Conservation (phyloP, 129 eudicot genomes). For the Escallonia herrerae region DNA sequence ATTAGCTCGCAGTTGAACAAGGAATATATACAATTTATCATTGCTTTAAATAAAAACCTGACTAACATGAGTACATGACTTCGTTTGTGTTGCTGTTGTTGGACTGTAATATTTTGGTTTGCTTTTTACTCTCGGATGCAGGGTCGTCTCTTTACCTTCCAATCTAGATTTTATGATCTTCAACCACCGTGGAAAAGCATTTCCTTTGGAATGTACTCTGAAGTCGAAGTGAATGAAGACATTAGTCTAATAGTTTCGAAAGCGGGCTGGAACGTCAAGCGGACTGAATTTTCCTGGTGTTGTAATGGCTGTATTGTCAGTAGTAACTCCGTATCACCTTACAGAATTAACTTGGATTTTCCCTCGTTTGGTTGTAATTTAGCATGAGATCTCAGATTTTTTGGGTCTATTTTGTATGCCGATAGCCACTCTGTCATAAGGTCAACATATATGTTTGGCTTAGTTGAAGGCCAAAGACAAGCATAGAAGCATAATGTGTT, state of each 20-base stretch:
- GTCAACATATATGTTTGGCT: too few species aligned
- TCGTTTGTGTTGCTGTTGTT: not conserved
- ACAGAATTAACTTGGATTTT: too few species aligned
- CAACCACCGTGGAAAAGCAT: slow-evolving; percentile 90
- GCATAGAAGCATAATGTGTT: too few species aligned
- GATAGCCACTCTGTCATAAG: too few species aligned
- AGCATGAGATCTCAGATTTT: too few species aligned
- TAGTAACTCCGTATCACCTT: too few species aligned
- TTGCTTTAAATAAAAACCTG: not conserved
- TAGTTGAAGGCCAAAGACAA: too few species aligned
- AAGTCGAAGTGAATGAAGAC: slow-evolving; percentile 47
- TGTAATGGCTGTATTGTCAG: not conserved
- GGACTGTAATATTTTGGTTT: not conserved
- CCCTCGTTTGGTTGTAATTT: too few species aligned
- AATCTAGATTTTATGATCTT: slow-evolving; percentile 89
- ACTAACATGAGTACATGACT: not conserved
- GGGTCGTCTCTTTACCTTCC: slow-evolving; percentile 70
- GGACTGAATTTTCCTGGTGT: not conserved
- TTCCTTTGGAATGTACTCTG: slow-evolving; percentile 45
- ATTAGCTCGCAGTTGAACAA: too few species aligned
- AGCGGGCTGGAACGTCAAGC: not conserved
- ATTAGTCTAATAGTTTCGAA: not conserved
- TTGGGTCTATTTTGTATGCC: too few species aligned
- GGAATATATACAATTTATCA: too few species aligned
- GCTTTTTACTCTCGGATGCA: slow-evolving; percentile 25